phyloP scores from a whole-genome alignment of 495 filamentous ascomycete species.

The Darksidea phi region DNA sequence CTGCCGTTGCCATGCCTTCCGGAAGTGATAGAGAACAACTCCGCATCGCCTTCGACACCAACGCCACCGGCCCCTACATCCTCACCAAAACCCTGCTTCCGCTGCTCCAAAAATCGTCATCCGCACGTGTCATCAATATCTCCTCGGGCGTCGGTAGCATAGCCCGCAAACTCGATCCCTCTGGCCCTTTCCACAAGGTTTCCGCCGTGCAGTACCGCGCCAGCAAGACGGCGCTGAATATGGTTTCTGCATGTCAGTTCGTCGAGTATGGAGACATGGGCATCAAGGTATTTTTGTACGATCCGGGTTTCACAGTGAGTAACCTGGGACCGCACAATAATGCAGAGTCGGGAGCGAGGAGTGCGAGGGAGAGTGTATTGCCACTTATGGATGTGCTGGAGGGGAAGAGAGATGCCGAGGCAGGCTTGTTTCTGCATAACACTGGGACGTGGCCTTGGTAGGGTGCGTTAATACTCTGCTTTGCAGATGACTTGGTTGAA shows the following conservation, averaged over 20 bases:
- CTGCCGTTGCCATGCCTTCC: conserved; percentile 9
- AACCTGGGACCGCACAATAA: conserved; percentile 38
- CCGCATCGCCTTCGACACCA: conserved; percentile 33
- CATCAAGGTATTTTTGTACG: conserved; percentile 35
- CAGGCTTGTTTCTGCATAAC: conserved; percentile 39
- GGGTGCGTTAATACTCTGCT: no score
- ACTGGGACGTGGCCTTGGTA: conserved; percentile 23
- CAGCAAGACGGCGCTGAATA: conserved; percentile 40
- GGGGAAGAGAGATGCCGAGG: conserved; percentile 41
- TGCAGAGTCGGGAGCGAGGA: conserved; percentile 26
- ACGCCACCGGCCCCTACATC: conserved; percentile 41
- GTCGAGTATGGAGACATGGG: conserved; percentile 14
- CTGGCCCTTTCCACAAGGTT: conserved; percentile 12
- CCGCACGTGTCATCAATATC: conserved; percentile 41
- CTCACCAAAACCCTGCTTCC: conserved; percentile 35
- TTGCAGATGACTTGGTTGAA: no score
- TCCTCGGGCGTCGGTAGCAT: conserved; percentile 36
- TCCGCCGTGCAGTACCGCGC: conserved; percentile 34
- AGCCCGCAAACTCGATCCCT: conserved; percentile 37
- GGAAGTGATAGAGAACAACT: conserved; percentile 14
- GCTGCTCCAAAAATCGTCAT: conserved; percentile 33
- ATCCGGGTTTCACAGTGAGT: conserved; percentile 38
- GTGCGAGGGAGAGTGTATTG: conserved; percentile 29
- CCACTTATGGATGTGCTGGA: conserved; percentile 38
- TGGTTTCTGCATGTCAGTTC: conserved; percentile 31